Conservation (phyloP, 2,329 filamentous ascomycete genomes). For the Aureobasidium sp. region DNA sequence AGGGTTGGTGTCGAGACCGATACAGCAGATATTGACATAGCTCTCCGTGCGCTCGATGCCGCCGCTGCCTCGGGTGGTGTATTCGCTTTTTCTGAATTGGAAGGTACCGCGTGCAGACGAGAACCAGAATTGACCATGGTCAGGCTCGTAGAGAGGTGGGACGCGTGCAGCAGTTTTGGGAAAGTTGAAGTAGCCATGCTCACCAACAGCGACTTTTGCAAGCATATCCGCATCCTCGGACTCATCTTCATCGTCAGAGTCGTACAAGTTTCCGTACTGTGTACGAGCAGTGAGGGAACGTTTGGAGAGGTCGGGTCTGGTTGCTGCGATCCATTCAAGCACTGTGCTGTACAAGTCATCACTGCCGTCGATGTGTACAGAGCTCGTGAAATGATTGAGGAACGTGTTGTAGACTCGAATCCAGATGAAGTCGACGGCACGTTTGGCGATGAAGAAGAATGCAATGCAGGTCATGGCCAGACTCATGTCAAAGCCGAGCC, state of each 20-base stretch:
- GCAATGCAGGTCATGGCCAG: conserved; percentile 37
- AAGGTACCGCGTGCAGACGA: conserved; percentile 21
- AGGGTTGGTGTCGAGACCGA: conserved; percentile 40
- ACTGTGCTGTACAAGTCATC: conserved; percentile 37
- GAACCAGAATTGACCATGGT: conserved; percentile 39
- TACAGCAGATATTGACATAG: conserved; percentile 36
- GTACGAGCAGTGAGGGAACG: conserved; percentile 35
- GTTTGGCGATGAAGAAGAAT: conserved; percentile 34
- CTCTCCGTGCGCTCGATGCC: neutral
- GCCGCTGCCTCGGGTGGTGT: neutral
- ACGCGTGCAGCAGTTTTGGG: conserved; percentile 40
- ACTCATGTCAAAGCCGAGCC: conserved; percentile 42
- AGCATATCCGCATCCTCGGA: conserved; percentile 19
- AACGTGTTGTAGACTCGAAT: conserved; percentile 26
- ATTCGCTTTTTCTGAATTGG: neutral
- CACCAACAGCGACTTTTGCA: conserved; percentile 27
- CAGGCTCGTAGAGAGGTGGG: conserved; percentile 43
- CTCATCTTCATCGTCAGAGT: conserved; percentile 25
- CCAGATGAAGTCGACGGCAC: conserved; percentile 32
- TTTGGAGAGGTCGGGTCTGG: conserved; percentile 30
- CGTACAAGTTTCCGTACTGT: conserved; percentile 28
- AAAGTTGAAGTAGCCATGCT: conserved; percentile 41
- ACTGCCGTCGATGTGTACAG: conserved; percentile 37
- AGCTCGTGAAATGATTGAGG: conserved; percentile 33
- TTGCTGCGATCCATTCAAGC: conserved; percentile 37